Percentiles rank a stretch among this genome's conserved stretches.
These are phyloP conservation scores for Entonaema liquescens DNA, from an alignment of 495 filamentous ascomycete species.

Conservation along the genomic window DNA sequence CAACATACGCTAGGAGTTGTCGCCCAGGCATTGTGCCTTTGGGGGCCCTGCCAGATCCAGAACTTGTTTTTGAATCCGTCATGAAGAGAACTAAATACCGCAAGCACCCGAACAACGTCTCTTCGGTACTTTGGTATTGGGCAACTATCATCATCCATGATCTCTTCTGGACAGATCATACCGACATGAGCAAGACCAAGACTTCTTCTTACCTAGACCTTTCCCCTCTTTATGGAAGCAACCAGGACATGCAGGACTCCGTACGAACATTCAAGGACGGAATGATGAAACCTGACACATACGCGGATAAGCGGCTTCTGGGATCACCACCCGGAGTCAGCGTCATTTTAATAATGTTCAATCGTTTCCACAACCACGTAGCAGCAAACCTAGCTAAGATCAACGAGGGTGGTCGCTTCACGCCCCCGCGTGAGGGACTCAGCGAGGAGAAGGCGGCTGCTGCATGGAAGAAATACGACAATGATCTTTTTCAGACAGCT, in stretches of 20 bases:
- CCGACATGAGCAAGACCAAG: constrained; percentile 63
- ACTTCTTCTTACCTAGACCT: constrained; percentile 90
- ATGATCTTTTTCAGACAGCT: constrained; percentile 84
- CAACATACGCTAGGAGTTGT: constrained; percentile 77
- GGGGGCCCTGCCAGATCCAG: constrained; percentile 76
- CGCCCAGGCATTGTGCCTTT: constrained; percentile 68
- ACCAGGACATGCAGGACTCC: constrained; percentile 73
- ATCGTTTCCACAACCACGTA: constrained; percentile 81
- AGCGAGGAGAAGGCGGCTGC: constrained; percentile 59
- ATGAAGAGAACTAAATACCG: constrained; percentile 59
- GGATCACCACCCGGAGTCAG: constrained; percentile 88
- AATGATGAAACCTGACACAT: constrained; percentile 84
- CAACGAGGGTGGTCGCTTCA: constrained; percentile 77
- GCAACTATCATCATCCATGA: constrained; percentile 90
- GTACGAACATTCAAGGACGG: constrained; percentile 84
- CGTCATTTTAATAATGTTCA: constrained; percentile 74
- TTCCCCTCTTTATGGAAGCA: constrained; percentile 85
- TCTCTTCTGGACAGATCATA: constrained; percentile 50
- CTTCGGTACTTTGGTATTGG: constrained; percentile 88
- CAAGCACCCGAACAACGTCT: constrained; percentile 74
- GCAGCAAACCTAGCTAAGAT: constrained; percentile 68
- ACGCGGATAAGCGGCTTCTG: constrained; percentile 77
- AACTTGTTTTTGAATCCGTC: constrained; percentile 77
- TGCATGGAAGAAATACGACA: constrained; percentile 74
- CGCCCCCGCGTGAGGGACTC: constrained; percentile 56